Evolutionary conservation across 148 eudicot genomes (phyloP).

Genomic region (Dysphania ambrosioides): DNA sequence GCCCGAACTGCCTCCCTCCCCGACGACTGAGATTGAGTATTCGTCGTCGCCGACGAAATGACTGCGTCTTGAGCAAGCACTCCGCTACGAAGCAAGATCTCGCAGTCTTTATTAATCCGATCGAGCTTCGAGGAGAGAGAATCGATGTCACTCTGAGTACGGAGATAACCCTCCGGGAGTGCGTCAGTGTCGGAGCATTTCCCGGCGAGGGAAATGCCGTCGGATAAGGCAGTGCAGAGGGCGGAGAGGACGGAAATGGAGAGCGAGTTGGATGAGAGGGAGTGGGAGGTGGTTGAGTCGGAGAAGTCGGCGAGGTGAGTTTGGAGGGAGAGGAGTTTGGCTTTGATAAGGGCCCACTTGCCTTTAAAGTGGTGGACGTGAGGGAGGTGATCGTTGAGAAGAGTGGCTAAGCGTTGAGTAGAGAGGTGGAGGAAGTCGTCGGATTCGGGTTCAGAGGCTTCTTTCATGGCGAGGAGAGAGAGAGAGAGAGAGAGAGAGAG

Average conservation of each 20-base stretch:
- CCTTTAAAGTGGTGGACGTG: constrained; percentile 43
- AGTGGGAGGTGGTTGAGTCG: constrained; percentile 17
- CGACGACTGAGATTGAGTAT: constrained; percentile 13
- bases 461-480: constrained; percentile 33
- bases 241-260: constrained; percentile 44
- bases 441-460: constrained; percentile 17
- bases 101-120: constrained; percentile 42
- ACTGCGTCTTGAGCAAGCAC: constrained; percentile 23
- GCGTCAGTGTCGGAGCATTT: constrained; percentile 34
- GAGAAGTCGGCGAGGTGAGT: constrained; percentile 43
- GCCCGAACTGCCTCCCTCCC: constrained; percentile 39
- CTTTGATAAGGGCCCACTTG: constrained; percentile 59
- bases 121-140: constrained; percentile 54
- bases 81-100: constrained; percentile 46
- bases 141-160: constrained; percentile 70
- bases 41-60: neutral
- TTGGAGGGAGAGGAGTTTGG: constrained; percentile 54
- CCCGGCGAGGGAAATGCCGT: constrained; percentile 42
- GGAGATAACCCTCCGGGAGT: constrained; percentile 58
- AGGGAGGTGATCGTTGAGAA: constrained; percentile 38
- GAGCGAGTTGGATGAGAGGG: constrained; percentile 32
- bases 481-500: neutral
- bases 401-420: constrained; percentile 31
- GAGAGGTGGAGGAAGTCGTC: constrained; percentile 21
- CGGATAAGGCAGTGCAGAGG: constrained; percentile 42